Percentiles rank a stretch among this genome's conserved stretches.
phyloP scores from a whole-genome alignment of 1,139 yeast species.

The Saccharomyces hybrid region DNA sequence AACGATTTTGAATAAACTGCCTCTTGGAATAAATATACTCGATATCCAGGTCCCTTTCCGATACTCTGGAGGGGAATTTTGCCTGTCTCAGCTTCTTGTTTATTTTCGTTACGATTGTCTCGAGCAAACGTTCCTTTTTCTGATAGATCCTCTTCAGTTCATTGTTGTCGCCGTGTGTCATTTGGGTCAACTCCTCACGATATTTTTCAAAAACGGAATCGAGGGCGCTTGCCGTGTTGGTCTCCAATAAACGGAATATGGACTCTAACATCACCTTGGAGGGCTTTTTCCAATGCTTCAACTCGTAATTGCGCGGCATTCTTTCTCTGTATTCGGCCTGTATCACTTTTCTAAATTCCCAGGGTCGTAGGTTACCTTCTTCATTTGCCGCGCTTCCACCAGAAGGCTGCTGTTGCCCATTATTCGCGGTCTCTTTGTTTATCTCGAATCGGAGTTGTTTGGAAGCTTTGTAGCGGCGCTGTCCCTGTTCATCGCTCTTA shows the following conservation, averaged over 20 bases:
- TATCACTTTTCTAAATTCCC: constrained; percentile 24
- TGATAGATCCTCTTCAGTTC: constrained; percentile 14
- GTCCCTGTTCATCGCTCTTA: background rate
- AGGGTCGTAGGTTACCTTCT: constrained; percentile 13
- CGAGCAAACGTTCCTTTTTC: constrained; percentile 19
- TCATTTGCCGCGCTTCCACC: constrained; percentile 14
- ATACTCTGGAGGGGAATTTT: constrained; percentile 23
- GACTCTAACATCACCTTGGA: constrained; percentile 14
- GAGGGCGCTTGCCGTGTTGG: constrained; percentile 18
- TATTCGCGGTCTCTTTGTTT: background rate
- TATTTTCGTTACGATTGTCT: constrained; percentile 21
- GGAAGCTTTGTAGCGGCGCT: background rate
- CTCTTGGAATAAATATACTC: constrained; percentile 29
- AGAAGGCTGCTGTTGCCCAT: background rate
- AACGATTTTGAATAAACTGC: constrained; percentile 22
- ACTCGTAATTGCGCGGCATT: constrained; percentile 18
- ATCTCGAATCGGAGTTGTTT: background rate
- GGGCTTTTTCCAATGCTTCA: constrained; percentile 23
- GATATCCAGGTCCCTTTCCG: constrained; percentile 24
- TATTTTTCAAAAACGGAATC: constrained; percentile 20
- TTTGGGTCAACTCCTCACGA: constrained; percentile 13
- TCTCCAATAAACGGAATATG: constrained; percentile 23
- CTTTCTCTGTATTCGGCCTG: constrained; percentile 16
- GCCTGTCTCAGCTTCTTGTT: constrained; percentile 18
- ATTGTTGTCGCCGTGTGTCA: constrained; percentile 9